Base-by-base conservation (phyloP, 2,329 filamentous ascomycete genomes). In the Moelleriella libera region DNA sequence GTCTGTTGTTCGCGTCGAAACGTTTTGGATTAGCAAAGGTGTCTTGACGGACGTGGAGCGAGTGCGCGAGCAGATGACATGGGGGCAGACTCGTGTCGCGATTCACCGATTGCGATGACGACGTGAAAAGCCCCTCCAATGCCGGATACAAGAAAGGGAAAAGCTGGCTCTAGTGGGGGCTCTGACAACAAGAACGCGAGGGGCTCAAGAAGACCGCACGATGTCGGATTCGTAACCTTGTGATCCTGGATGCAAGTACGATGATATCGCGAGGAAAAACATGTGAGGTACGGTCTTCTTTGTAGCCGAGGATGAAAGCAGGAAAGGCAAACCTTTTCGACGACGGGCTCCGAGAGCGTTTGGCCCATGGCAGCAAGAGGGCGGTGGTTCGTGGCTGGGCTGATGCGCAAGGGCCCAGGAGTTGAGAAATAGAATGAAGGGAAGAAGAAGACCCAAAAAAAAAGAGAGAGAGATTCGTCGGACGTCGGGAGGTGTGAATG, bases 281-380 rank as follows among this genome's bases (percentile, higher is more conserved):
- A 32, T 47, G 37, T 43, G 47, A 46, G 47, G 40, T 21, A 44
- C 41, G 21, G 30, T 21, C 9, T 41, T 29, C 7, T 45, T 14
- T 43, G 40, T 37, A 37, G 8, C 34, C 34, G 46, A 44, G 46
- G 42, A 48, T 29, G 44, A 48, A 41, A 47, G 46, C 29, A 47
- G 49, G 41, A 49, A 47, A 39, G 50, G 60, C 62, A 55, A 55
- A 98, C 92, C 89, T 98, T 98, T 66, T 97, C 92, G 68, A 95
- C 85, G 63, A 98, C 89, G 62, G 92, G 92, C 76, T 98, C 92
- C 62, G 90, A 97, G 64, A 98, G 83, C 69, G 92, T 98, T 77
- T 98, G 92, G 79, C 92, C 92, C 92, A 98, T 98, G 70, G 54
- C 55, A 61, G 47, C 56, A 50, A 50, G 56, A 55, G 55, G 21